Evolutionary conservation across 768 basidiomycete genomes (phyloP).

Genomic region (Coprinellus micaceus): DNA sequence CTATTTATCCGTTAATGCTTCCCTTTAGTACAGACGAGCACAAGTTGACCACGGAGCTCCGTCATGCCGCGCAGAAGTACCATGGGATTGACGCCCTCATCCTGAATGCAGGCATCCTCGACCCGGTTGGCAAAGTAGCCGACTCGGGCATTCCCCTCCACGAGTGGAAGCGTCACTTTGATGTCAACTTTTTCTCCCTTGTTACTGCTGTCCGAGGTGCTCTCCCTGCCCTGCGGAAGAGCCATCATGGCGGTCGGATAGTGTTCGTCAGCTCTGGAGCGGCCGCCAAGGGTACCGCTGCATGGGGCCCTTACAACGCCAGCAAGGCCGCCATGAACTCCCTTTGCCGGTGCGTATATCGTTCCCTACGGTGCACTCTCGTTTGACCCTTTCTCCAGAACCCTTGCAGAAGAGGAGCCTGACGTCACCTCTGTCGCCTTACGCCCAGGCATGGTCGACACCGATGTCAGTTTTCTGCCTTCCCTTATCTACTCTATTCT

Average conservation of each 20-base stretch:
- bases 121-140: conserved; percentile 67
- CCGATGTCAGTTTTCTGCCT: conserved; percentile 48
- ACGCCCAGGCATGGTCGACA: conserved; percentile 87
- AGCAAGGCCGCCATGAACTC: conserved; percentile 90
- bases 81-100: conserved; percentile 71
- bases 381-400: conserved; percentile 40
- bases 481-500: background rate
- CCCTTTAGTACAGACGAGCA: conserved; percentile 63
- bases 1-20: conserved; percentile 3
- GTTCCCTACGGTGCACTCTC: background rate
- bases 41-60: conserved; percentile 54
- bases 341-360: conserved; percentile 55
- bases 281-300: conserved; percentile 58
- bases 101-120: conserved; percentile 79
- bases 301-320: conserved; percentile 83
- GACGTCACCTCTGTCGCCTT: conserved; percentile 69
- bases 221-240: conserved; percentile 66
- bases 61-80: conserved; percentile 48
- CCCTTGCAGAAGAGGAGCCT: conserved; percentile 82
- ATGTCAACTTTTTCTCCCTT: conserved; percentile 86
- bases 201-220: conserved; percentile 63
- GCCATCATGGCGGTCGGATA: conserved; percentile 56
- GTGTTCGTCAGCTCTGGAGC: conserved; percentile 87
- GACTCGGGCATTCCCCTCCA: conserved; percentile 46
- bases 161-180: conserved; percentile 70